These are phyloP conservation scores for Cephalotrichum gorgonifer DNA, from an alignment of 2,329 filamentous ascomycete species.

Conservation along the genomic window DNA sequence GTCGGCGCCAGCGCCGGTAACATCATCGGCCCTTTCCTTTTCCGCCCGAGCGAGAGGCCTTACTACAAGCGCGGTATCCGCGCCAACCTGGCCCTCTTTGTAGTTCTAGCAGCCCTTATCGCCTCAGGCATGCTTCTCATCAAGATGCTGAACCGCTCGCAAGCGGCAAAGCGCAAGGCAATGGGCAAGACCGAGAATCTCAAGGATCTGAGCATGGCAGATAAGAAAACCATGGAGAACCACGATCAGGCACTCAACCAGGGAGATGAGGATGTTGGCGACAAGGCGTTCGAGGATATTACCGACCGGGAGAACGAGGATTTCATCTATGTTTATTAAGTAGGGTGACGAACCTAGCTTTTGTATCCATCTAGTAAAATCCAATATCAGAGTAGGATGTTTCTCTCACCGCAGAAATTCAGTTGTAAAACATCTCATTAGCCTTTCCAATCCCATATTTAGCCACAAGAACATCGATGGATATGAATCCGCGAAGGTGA, in stretches of 20 bases:
- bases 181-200: constrained; percentile 52
- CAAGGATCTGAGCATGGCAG: constrained; percentile 50
- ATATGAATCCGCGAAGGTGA: too few relatives aligned
- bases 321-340: constrained; percentile 51
- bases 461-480: too few relatives aligned
- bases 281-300: constrained; percentile 43
- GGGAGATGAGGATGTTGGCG: constrained; percentile 9
- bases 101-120: constrained; percentile 40
- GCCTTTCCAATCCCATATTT: too few relatives aligned
- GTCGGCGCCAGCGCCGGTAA: constrained; percentile 52
- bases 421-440: too few relatives aligned
- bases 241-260: constrained; percentile 18
- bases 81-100: constrained; percentile 42
- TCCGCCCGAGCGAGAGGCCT: constrained; percentile 46
- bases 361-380: too few relatives aligned
- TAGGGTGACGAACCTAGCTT: too few relatives aligned
- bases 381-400: too few relatives aligned
- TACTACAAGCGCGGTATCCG: constrained; percentile 46
- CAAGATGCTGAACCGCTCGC: constrained; percentile 43
- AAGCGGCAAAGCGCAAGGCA: constrained; percentile 40
- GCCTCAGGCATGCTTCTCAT: constrained; percentile 44
- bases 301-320: constrained; percentile 59
- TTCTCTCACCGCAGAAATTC: too few relatives aligned
- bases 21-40: constrained; percentile 56
- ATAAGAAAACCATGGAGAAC: constrained; percentile 9